Evolutionary conservation across 805 yeast species (phyloP), one percentile per base, ranked within the genome.

Genomic region (Metschnikowia matae): DNA sequence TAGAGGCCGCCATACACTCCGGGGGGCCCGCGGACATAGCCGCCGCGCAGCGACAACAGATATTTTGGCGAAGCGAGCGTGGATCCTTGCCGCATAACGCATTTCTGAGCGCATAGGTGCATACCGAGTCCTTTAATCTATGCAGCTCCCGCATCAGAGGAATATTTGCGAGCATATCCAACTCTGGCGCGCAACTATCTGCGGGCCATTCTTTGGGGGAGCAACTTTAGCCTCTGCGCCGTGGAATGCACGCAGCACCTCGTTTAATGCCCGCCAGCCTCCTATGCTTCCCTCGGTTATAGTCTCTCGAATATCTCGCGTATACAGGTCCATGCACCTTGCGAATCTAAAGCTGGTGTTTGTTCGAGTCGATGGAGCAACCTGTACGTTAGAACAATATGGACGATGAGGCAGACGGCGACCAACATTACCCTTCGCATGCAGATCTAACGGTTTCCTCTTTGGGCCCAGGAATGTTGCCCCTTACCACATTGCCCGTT

Each of bases 291-390:
- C n/a, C 10, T 42, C 38, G 38, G 45, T 42, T 33, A 42, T 42
- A 42, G 38, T 42, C 38, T 33, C n/a, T 33, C 38, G 37, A 33
- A 32, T 20, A 42, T 42, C 45, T 42, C 45, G 21, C 38, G 45
- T 21, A 21, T 42, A 42, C 45, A 42, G 45, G 45, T n/a, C 31
- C 8, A 32, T 21, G 45, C 38, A 21, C 21, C n/a, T 17, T 20
- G 31, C n/a, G 31, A 34, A 32, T 21, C 32, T 4, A 21, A 13
- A 6, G 21, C 18, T 4, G 31, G 18, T 18, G 29, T 17, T 42
- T 20, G 38, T 33, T 11, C 20, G 21, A 40, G 14, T 6, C 4
- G 11, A 26, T 26, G 29, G 29, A 26, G 29, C 29, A 26, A 26
- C 11, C 29, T 8, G 29, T 26, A 8, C 29, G 11, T 8, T 8